Conservation (phyloP, 169 alveolate species). For the Perkinsus olseni region DNA sequence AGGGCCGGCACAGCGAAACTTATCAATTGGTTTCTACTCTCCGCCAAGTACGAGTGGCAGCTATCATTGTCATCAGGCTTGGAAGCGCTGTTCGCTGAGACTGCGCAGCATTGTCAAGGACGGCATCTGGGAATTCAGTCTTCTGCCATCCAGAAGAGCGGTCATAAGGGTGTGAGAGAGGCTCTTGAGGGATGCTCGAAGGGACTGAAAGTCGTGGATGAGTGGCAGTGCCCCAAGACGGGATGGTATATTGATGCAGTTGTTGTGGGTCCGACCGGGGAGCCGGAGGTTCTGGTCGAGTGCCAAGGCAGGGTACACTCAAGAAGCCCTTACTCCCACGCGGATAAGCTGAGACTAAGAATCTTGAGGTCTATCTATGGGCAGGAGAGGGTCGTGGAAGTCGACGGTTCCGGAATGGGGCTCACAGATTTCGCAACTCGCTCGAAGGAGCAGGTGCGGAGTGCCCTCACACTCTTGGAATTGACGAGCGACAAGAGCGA, state of each 20-base stretch:
- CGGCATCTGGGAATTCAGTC: not conserved
- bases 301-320: not conserved
- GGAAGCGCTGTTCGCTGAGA: not conserved
- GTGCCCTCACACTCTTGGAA: not conserved
- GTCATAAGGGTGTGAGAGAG: not conserved
- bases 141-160: not conserved
- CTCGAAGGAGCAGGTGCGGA: not conserved
- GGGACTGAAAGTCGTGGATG: not conserved
- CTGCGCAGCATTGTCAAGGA: not conserved
- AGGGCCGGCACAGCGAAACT: not conserved
- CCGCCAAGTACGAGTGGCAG: not conserved
- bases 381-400: not conserved
- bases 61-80: not conserved
- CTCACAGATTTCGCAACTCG: not conserved
- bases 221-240: not conserved
- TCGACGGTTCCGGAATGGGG: not conserved
- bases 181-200: not conserved
- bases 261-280: not conserved
- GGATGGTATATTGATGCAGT: not conserved
- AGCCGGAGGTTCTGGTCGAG: not conserved
- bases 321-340: not conserved
- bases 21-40: not conserved
- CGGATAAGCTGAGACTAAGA: not conserved
- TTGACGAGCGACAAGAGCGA: not conserved
- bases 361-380: not conserved